Evolutionary conservation across 352 stramenopile species (phyloP), one percentile per base, ranked within the genome.

Genomic region (Pythium brachiatum): DNA sequence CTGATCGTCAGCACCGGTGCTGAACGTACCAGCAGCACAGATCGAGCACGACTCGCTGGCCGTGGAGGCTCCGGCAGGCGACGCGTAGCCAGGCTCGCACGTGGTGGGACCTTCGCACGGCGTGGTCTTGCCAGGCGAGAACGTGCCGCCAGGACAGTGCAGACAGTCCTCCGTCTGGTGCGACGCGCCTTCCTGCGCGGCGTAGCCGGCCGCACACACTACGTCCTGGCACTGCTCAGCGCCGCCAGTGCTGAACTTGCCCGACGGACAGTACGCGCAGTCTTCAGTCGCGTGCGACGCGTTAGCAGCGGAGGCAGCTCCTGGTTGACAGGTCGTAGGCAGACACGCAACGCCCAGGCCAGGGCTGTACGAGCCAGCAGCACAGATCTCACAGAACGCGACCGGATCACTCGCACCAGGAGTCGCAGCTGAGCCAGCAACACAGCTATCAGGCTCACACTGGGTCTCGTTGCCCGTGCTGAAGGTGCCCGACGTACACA

Each of bases 381-480:
- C 16, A 52, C 75, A 84, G 0, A 69, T 57, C 32, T 70, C 41
- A 38, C 75, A 84, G 20, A 72, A 74, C 20, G 64, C 62, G 4
- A 70, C 16, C 1, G 73, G 59, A 43, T 78, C 68, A 32, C 60
- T 70, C 13, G 75, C 70, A 3, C 70, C 70, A 7, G 43, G 57
- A 7, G 58, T 70, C 1, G 70, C 47, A 1, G 70, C 66, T 1
- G 70, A 68, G 27, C 73, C 73, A 21, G 73, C 62, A n/a, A 31
- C 58, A 47, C 73, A 81, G 6, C 54, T 7, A 54, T 78, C 71
- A 8, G 64, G 46, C 52, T 31, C 38, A 36, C 73, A 81, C 60
- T 76, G 70, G 13, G 70, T 73, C 38, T 74, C 58, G 50, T 81
- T 81, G 26, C 70, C 73, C 7, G 21, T 27, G 21, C 67, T 53